Conservation (phyloP, 2,329 filamentous ascomycete species). For the Fonsecaea monophora region DNA sequence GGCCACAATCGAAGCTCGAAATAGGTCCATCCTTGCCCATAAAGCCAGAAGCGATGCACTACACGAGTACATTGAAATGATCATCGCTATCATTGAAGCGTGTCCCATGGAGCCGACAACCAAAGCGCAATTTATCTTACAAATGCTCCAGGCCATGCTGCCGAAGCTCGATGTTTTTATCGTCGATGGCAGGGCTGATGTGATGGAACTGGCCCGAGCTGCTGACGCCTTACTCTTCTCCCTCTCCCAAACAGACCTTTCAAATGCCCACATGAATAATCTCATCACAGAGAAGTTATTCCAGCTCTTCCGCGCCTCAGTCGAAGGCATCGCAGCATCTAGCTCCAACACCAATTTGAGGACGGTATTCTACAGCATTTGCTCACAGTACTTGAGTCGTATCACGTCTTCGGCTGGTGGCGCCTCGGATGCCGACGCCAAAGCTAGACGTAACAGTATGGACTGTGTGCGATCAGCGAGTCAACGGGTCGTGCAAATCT, state of each 20-base stretch:
- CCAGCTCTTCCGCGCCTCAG: constrained; percentile 86
- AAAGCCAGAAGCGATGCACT: constrained; percentile 70
- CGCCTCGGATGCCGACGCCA: constrained; percentile 55
- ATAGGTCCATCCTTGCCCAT: constrained; percentile 48
- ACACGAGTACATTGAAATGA: constrained; percentile 81
- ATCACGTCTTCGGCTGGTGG: constrained; percentile 59
- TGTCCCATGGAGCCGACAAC: constrained; percentile 77
- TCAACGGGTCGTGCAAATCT: constrained; percentile 78
- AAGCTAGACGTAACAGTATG: constrained; percentile 59
- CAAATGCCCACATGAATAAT: constrained; percentile 61
- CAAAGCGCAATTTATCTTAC: constrained; percentile 79
- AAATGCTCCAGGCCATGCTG: constrained; percentile 83
- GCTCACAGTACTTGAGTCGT: constrained; percentile 80
- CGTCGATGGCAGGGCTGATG: constrained; percentile 70
- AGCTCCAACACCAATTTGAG: constrained; percentile 74
- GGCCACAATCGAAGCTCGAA: constrained; percentile 50
- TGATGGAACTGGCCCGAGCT: constrained; percentile 78
- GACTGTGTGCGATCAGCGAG: constrained; percentile 80
- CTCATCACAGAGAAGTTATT: constrained; percentile 87
- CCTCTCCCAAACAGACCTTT: constrained; percentile 41
- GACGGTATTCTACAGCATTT: constrained; percentile 88
- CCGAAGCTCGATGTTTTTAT: constrained; percentile 84
- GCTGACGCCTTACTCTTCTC: constrained; percentile 66
- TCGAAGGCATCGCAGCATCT: constrained; percentile 76
- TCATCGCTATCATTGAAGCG: constrained; percentile 81